Conservation (phyloP, 805 yeast genomes). For the Cyberlindnera bimundalis region DNA sequence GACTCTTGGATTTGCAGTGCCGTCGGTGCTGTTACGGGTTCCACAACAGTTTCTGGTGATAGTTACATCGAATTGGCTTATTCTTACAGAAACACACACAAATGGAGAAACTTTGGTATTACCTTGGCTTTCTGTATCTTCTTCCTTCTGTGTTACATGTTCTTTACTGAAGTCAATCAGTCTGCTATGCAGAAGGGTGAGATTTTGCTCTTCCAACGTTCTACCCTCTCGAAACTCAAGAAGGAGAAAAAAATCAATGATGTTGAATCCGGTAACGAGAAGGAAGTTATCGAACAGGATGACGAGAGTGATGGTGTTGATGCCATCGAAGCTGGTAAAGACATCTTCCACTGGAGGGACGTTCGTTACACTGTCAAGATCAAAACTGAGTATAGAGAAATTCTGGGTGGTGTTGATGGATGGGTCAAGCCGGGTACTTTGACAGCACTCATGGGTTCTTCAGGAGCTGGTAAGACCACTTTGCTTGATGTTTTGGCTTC, state of each 20-base stretch:
- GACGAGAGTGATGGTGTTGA: slow-evolving; percentile 23
- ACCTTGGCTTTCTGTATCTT: slow-evolving; percentile 49
- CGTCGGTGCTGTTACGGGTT: slow-evolving; percentile 55
- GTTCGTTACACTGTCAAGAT: slow-evolving; percentile 67
- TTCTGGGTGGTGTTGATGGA: slow-evolving; percentile 66
- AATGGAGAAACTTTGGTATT: slow-evolving; percentile 68
- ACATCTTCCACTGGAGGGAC: slow-evolving; percentile 75
- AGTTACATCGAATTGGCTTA: slow-evolving; percentile 42
- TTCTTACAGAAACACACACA: slow-evolving; percentile 41
- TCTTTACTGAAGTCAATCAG: slow-evolving; percentile 52
- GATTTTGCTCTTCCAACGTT: slow-evolving; percentile 53
- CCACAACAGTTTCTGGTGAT: slow-evolving; percentile 46
- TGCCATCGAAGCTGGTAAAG: slow-evolving; percentile 35
- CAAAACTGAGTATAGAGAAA: slow-evolving; percentile 55
- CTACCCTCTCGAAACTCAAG: slow-evolving; percentile 44
- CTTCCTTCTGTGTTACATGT: slow-evolving; percentile 51
- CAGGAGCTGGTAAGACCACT: slow-evolving; percentile 83
- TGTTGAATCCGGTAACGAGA: slow-evolving; percentile 28
- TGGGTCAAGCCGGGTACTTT: slow-evolving; percentile 82
- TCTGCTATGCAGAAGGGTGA: slow-evolving; percentile 72
- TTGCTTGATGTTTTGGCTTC: slow-evolving; percentile 67
- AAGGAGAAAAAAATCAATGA: slow-evolving; percentile 34
- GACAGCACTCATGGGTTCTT: slow-evolving; percentile 74
- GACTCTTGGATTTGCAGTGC: slow-evolving; percentile 47
- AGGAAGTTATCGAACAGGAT: slow-evolving; percentile 26